Evolutionary conservation across 192 early-diverging fungal genomes (phyloP), one percentile per base, ranked within the genome.

Genomic region (Podila epigama): DNA sequence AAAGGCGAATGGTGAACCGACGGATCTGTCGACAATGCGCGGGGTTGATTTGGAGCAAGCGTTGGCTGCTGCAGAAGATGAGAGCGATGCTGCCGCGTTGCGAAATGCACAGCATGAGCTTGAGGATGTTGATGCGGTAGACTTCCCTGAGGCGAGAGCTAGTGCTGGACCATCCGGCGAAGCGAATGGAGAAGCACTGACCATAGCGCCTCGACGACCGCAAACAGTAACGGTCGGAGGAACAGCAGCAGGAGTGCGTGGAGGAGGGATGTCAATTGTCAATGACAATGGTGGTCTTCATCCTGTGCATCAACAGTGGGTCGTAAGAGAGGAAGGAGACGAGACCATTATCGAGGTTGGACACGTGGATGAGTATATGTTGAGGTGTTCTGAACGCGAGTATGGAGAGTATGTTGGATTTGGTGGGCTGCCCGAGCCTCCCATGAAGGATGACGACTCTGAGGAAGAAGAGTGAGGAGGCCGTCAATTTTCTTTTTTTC

Each of bases 311-410:
- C 44, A 8, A 22, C n/a, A 18, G 51, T 27, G 15, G 57, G 44
- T 10, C 37, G 29, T 48, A 18, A 55, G 6, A 20, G 79, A 80
- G 18, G 75, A 65, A 13, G 60, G 73, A 25, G 71, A 71, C 31
- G 82, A 36, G 2, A 55, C 65, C n/a, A 54, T 75, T 18, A 63
- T 75, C 32, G 83, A 81, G n/a, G 75, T 92, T 32, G 88, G 87
- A 10, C 90, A 91, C 68, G 86, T 93, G 31, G 92, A 93, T 63
- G 84, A 91, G 69, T 92, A 91, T 40, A 91, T 91, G 89, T 63
- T 90, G 28, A 83, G 89, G 28, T 89, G 89, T 41, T 73, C 78
- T 75, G 86, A 89, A 51, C 40, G 70, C 11, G 87, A 87, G 58
- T 79, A 85, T 79, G 86, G 82, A 5, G 63, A 73, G 25, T 79